phyloP scores from a whole-genome alignment of 192 early-diverging fungal genomes.

The Funneliformis geosporum region DNA sequence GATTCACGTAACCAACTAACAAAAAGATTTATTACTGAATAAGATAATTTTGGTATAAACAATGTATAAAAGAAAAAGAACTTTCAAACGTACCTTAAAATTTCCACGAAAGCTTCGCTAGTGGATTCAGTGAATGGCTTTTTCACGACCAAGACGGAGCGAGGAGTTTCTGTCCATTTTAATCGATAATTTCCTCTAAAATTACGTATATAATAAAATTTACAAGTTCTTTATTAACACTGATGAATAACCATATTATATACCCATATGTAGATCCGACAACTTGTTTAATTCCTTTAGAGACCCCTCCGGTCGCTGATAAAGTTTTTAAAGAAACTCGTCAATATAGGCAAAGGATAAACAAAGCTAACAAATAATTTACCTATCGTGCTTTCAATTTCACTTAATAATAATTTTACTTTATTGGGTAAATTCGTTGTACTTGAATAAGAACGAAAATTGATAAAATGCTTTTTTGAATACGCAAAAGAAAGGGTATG shows the following conservation, averaged over 20 bases:
- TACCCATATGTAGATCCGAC: slow-evolving; percentile 23
- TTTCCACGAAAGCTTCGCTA: slow-evolving; percentile 63
- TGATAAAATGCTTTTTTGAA: neutral
- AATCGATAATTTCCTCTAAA: slow-evolving; percentile 53
- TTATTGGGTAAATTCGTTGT: neutral
- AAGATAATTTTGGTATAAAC: neutral
- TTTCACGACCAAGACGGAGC: slow-evolving; percentile 77
- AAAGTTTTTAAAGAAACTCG: neutral
- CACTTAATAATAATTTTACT: neutral
- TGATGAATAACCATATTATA: neutral
- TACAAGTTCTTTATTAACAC: neutral
- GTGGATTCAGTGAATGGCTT: slow-evolving; percentile 74
- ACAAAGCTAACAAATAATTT: neutral
- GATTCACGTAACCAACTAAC: slow-evolving; percentile 64
- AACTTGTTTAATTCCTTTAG: slow-evolving; percentile 2
- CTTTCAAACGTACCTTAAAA: slow-evolving; percentile 50
- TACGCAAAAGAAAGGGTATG: too few species aligned
- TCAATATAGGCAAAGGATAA: neutral
- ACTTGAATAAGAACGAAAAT: neutral
- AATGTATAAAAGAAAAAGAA: slow-evolving; percentile 4
- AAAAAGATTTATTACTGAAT: neutral
- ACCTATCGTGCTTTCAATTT: neutral
- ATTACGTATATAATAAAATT: neutral
- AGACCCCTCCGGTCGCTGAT: too few species aligned
- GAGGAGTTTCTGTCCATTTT: slow-evolving; percentile 64